Evolutionary conservation across 2,329 filamentous ascomycete species (phyloP), one percentile per base, ranked within the genome.

Genomic region (Pyrenochaeta sp.): DNA sequence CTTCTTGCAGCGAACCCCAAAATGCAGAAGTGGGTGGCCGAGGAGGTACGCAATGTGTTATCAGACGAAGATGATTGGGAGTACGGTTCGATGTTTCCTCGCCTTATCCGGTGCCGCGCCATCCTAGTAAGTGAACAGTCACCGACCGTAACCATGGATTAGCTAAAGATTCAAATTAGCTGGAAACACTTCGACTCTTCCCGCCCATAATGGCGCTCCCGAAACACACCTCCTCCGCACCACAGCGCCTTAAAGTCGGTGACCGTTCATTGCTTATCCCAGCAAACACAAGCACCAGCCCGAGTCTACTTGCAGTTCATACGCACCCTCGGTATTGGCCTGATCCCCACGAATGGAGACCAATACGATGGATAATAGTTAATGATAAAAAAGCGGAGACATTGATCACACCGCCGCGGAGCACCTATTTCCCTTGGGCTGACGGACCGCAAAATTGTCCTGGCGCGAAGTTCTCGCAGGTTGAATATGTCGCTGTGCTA

Each of bases 21-120:
- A 58, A 82, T 79, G 77, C 84, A 86, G 68, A 76, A 78, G 4
- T 85, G 84, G 83, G 65, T 86, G 10, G 79, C 81, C 54, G 84
- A 86, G 60, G 43, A 45, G 24, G 3, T 28, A 3, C 25, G 24
- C 6, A 6, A 27, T 5, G 43, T 45, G 22, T 7, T 5, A 7
- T 8, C 7, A 9, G 10, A 42, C 15, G 39, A 22, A 24, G n/a
- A 19, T 12, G 45, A 75, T 85, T 45, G 71, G 79, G 43, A 39
- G 56, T 3, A 63, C 83, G 22, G 64, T 69, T 3, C 50, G 53
- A 5, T 40, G 34, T 52, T 50, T 12, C 53, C 53, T 8, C 47
- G 42, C 30, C 39, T 39, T 30, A 25, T 46, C 8, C 47, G 53
- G 7, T 56, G 47, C 40, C n/a, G 44, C 30, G 53, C 53, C 19